Evolutionary conservation across 345 rosid species (phyloP).

Genomic region (Boechera divaricarpa): DNA sequence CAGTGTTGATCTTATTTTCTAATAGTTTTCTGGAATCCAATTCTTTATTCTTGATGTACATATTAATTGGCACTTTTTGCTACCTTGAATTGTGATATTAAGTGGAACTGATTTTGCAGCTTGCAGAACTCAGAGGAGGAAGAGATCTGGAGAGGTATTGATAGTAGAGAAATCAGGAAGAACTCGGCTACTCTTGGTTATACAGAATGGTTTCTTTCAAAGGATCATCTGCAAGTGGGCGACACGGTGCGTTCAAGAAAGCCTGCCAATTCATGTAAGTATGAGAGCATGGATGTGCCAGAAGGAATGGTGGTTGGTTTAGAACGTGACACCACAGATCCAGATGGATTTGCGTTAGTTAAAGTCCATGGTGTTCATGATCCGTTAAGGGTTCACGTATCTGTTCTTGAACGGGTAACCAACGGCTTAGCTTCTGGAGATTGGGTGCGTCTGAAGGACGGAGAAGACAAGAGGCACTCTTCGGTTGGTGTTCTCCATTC

Average conservation of each 20-base stretch:
- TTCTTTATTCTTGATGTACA: constrained; percentile 8
- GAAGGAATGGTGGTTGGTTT: constrained; percentile 85
- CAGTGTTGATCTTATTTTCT: not conserved
- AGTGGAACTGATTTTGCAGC: constrained; percentile 54
- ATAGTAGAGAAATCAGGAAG: constrained; percentile 47
- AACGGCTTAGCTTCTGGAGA: constrained; percentile 86
- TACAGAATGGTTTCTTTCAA: constrained; percentile 82
- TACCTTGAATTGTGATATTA: constrained; percentile 27
- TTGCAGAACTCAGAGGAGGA: constrained; percentile 58
- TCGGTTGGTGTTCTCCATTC: constrained; percentile 88
- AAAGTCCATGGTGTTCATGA: constrained; percentile 87
- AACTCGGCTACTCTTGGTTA: constrained; percentile 55
- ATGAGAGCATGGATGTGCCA: constrained; percentile 79
- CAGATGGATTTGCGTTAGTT: constrained; percentile 74
- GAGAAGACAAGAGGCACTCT: constrained; percentile 68
- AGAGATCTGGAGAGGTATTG: constrained; percentile 60
- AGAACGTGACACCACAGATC: constrained; percentile 55
- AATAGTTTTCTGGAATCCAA: not conserved
- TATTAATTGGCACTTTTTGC: not conserved
- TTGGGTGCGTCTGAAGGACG: constrained; percentile 82
- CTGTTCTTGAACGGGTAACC: constrained; percentile 74
- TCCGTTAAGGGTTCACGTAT: constrained; percentile 71
- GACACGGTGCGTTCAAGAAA: constrained; percentile 90
- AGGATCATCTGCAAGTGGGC: constrained; percentile 73
- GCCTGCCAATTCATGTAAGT: constrained; percentile 63